Evolutionary conservation across 345 rosid genomes (phyloP).

Genomic region (Syzygium aromaticum): DNA sequence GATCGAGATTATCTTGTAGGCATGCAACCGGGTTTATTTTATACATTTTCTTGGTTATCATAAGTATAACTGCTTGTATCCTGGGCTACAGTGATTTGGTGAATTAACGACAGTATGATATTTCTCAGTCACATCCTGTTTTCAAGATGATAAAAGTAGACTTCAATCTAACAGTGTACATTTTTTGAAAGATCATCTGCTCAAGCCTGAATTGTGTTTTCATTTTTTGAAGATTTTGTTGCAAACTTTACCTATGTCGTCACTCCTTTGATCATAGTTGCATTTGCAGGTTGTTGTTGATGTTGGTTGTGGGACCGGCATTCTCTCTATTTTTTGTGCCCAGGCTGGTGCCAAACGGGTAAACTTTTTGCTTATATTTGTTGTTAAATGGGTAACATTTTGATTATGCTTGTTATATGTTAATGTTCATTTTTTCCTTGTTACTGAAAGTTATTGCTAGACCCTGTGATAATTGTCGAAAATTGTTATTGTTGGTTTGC

Average conservation of each 20-base stretch:
- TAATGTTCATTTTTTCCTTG: not conserved
- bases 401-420: not conserved
- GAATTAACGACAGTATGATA: not conserved
- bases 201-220: not conserved
- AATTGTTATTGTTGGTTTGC: not conserved
- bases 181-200: not conserved
- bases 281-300: slow-evolving; percentile 78
- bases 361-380: slow-evolving; percentile 4
- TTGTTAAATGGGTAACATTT: not conserved
- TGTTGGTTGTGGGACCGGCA: slow-evolving; percentile 99
- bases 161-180: not conserved
- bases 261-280: not conserved
- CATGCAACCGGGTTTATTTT: not conserved
- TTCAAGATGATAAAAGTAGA: not conserved
- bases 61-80: not conserved
- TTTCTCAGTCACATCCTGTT: not conserved
- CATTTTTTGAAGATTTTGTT: not conserved
- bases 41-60: not conserved
- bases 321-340: slow-evolving; percentile 96
- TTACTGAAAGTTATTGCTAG: not conserved
- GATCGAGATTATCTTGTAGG: not conserved
- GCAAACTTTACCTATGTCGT: not conserved
- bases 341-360: slow-evolving; percentile 98
- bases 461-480: not conserved
- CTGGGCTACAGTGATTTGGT: not conserved